Evolutionary conservation across 192 early-diverging fungal genomes (phyloP), one percentile per base, ranked within the genome.

Genomic region (Spinellus fusiger): DNA sequence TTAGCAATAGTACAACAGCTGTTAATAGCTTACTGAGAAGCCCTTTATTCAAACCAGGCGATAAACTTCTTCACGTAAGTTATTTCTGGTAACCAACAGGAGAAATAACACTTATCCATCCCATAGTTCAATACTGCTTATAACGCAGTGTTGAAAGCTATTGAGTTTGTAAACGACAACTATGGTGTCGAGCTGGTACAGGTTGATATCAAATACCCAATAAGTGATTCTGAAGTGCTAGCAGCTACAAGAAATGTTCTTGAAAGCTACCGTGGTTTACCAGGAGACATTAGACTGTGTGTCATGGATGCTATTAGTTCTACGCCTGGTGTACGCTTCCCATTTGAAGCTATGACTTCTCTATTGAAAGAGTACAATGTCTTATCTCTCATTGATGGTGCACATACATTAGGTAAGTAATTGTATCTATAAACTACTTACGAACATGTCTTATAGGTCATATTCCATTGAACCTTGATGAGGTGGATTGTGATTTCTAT

Each of bases 401-500:
- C 87, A 7, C 87, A 89, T 59, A 64, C 83, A 20, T 78, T 89
- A 49, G 68, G 68, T 66, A 66, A 61, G 8, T 29, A 23, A 0
- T 35, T 27, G 4, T 18, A 20, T 1, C 1, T 49, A 8, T 54
- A 54, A 38, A 35, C 20, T 23, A 56, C 18, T 8, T 20, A 38
- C 35, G 8, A 16, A 22, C 6, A 22, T 7, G 20, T n/a, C 34
- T 1, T 4, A 12, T 51, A 61, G 60, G 60, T 27, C 86, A 88
- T 63, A 78, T 89, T 20, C 82, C 81, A 33, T 49, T 87, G 1
- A 64, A 86, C 34, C 37, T 88, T 5, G 57, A 59, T 20, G 74
- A 77, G 35, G 60, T 77, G 15, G 62, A 74, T 49, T 79, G 86
- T 0, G 89, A 91, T 57, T 91, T 85, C 53, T 84, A 81, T 51